These are phyloP conservation scores for Colletotrichum magnum DNA, from an alignment of 2,329 filamentous ascomycete genomes.

Conservation along the genomic window DNA sequence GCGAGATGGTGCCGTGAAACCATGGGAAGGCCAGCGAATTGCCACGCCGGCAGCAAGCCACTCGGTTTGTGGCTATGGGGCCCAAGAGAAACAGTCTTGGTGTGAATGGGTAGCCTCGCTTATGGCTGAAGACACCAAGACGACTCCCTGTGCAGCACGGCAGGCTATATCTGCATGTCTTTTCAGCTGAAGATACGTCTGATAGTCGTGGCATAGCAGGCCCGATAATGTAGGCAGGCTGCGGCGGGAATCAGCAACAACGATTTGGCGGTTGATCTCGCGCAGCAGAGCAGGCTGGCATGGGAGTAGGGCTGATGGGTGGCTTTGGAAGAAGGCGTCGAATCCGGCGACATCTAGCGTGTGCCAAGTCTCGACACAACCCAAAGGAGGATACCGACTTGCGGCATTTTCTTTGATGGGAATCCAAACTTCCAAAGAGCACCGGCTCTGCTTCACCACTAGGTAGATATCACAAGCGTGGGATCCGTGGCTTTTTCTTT, in stretches of 20 bases:
- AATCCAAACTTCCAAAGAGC: background rate
- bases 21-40: constrained; percentile 2
- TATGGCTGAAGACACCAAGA: background rate
- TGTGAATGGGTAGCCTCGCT: background rate
- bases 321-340: background rate
- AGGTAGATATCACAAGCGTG: too few relatives aligned
- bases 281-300: background rate
- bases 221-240: background rate
- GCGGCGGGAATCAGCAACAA: background rate
- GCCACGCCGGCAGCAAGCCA: constrained; percentile 1
- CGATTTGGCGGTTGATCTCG: background rate
- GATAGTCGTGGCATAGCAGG: too few relatives aligned
- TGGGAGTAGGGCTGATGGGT: constrained; percentile 28
- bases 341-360: constrained; percentile 16
- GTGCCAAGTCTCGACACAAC: background rate
- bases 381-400: background rate
- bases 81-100: constrained; percentile 5
- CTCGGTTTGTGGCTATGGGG: background rate
- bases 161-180: background rate
- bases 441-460: background rate
- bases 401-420: background rate
- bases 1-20: background rate
- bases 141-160: background rate
- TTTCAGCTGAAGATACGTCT: background rate
- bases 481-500: too few relatives aligned